phyloP scores from a whole-genome alignment of 78 protist genomes.

The Dictyostelium capitatum region DNA sequence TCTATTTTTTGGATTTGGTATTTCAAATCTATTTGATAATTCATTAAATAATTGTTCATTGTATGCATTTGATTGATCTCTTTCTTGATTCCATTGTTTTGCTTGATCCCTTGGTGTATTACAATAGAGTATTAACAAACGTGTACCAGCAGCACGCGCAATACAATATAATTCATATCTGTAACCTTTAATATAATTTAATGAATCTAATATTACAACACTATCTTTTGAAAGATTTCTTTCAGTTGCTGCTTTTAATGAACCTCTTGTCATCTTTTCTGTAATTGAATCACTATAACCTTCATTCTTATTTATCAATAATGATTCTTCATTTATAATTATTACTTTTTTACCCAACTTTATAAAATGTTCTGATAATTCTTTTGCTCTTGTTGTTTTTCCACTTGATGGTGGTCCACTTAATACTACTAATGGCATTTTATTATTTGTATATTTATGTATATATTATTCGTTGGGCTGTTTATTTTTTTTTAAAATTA shows the following conservation, averaged over 20 bases:
- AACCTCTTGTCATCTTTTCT: slow-evolving; percentile 87
- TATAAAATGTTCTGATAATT: slow-evolving; percentile 39
- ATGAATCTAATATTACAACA: slow-evolving; percentile 84
- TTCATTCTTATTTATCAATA: slow-evolving; percentile 41
- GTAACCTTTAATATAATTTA: slow-evolving; percentile 93
- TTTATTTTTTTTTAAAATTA: too few relatives aligned
- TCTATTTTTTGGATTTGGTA: slow-evolving; percentile 72
- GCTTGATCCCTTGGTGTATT: slow-evolving; percentile 57
- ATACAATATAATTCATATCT: slow-evolving; percentile 89
- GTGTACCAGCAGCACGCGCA: slow-evolving; percentile 84
- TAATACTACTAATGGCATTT: slow-evolving; percentile 69
- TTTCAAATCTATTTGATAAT: slow-evolving; percentile 77
- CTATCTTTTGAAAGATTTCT: slow-evolving; percentile 64
- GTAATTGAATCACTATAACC: slow-evolving; percentile 45
- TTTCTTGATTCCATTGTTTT: slow-evolving; percentile 11
- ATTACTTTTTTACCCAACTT: slow-evolving; percentile 63
- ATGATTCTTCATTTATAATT: slow-evolving; percentile 67
- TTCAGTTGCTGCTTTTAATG: slow-evolving; percentile 81
- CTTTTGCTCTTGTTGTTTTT: slow-evolving; percentile 67
- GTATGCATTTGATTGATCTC: slow-evolving; percentile 26
- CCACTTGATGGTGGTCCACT: slow-evolving; percentile 73
- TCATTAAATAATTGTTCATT: slow-evolving; percentile 33
- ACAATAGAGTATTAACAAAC: slow-evolving; percentile 73
- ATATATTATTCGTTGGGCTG: too few relatives aligned
- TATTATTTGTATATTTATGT: neutral